Evolutionary conservation across 2,329 filamentous ascomycete species (phyloP).

Genomic region (Rosellinia necatrix): DNA sequence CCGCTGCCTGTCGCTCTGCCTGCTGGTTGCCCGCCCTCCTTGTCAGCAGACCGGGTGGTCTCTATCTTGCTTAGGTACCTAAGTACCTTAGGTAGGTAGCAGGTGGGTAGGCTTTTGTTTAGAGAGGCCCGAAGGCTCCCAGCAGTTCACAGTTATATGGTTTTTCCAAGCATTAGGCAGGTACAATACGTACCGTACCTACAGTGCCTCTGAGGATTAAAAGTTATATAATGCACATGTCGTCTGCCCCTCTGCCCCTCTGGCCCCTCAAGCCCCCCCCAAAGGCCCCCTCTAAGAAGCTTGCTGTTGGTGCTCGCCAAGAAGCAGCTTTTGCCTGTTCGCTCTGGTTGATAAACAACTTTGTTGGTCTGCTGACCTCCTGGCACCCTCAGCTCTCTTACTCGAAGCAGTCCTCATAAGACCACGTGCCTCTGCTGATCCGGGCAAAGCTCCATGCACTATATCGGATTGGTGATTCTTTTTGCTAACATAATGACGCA

Average conservation of each 20-base stretch:
- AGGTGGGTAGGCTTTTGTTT: no score
- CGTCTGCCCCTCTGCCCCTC: background rate
- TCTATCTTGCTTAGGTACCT: no score
- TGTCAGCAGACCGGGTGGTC: slow-evolving; percentile 4
- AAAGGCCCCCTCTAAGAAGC: slow-evolving; percentile 7
- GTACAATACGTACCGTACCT: no score
- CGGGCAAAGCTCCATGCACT: slow-evolving; percentile 2
- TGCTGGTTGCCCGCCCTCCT: background rate
- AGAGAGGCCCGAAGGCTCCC: no score
- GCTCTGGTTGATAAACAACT: slow-evolving; percentile 13
- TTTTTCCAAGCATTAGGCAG: no score
- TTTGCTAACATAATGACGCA: slow-evolving; percentile 3
- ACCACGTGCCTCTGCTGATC: slow-evolving; percentile 28
- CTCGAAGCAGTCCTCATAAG: slow-evolving; percentile 18
- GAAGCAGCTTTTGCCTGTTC: slow-evolving; percentile 12
- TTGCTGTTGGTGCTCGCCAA: slow-evolving; percentile 17
- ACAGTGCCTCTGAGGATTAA: no score
- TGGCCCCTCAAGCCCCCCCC: background rate
- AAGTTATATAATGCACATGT: background rate
- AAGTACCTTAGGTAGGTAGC: no score
- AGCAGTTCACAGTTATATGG: no score
- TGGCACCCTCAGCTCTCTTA: slow-evolving; percentile 23
- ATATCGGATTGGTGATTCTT: background rate
- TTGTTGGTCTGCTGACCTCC: slow-evolving; percentile 28
- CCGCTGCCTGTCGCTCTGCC: background rate